Percentiles rank a stretch among this genome's conserved stretches.
These are phyloP conservation scores for Diaporthe ilicicola DNA, from an alignment of 2,329 filamentous ascomycete species.

Conservation along the genomic window DNA sequence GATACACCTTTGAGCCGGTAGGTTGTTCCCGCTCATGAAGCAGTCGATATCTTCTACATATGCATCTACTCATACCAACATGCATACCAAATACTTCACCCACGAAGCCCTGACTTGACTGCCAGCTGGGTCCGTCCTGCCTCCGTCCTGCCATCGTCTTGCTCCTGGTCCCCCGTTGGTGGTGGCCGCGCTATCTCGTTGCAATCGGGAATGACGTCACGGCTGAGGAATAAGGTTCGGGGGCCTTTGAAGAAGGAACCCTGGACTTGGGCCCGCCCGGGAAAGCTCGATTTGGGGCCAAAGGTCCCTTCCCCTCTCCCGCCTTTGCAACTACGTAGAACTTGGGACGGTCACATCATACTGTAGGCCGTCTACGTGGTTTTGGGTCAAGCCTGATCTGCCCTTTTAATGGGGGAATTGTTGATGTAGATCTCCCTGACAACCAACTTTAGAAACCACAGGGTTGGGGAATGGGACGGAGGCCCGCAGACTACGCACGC, in stretches of 20 bases:
- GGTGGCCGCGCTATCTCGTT: neutral
- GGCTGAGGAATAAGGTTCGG: neutral
- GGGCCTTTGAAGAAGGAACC: neutral
- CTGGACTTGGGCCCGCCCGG: neutral
- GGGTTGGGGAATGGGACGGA: neutral
- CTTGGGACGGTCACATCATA: slow-evolving; percentile 8
- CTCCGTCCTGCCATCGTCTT: too few species aligned
- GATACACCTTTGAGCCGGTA: neutral
- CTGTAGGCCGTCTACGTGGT: neutral
- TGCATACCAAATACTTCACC: neutral
- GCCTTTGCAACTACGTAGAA: neutral
- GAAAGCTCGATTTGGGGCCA: neutral
- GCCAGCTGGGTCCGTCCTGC: too few species aligned
- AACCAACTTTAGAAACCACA: neutral
- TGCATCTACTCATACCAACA: neutral
- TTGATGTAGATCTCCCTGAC: neutral
- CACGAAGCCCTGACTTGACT: neutral
- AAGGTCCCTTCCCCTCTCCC: too few species aligned
- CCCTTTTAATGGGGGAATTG: neutral
- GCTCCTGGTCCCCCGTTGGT: neutral
- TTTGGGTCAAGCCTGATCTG: slow-evolving; percentile 8
- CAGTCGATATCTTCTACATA: neutral
- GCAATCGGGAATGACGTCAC: slow-evolving; percentile 6
- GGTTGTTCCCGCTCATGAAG: neutral
- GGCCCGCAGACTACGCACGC: neutral